Evolutionary conservation across 1,139 yeast genomes (phyloP).

Genomic region (Debaryomyces nepalensis): DNA sequence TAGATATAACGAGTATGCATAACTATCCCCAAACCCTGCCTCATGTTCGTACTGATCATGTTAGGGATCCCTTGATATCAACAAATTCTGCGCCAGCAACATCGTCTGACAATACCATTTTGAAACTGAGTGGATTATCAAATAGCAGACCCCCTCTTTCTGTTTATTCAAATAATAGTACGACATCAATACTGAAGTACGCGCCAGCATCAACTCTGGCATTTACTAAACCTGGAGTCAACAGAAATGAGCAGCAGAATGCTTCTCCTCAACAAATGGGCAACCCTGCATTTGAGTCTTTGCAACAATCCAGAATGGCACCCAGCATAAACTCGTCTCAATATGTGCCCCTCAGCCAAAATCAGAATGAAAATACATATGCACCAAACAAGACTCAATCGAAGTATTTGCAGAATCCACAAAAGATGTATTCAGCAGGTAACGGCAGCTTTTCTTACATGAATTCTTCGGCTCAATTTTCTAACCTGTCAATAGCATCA

Average conservation of each 20-base stretch:
- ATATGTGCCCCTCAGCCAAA: constrained; percentile 18
- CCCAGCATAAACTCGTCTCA: constrained; percentile 28
- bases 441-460: constrained; percentile 4
- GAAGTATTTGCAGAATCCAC: constrained; percentile 21
- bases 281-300: constrained; percentile 3
- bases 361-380: constrained; percentile 6
- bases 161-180: constrained; percentile 21
- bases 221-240: neutral
- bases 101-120: constrained; percentile 12
- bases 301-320: constrained; percentile 3
- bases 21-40: constrained; percentile 17
- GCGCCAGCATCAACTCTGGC: constrained; percentile 18
- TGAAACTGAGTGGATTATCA: constrained; percentile 6
- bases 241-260: constrained; percentile 4
- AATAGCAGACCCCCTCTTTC: constrained; percentile 20
- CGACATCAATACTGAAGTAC: constrained; percentile 24
- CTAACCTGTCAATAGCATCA: constrained; percentile 10
- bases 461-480: constrained; percentile 4
- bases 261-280: constrained; percentile 3
- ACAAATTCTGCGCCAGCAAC: constrained; percentile 15
- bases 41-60: constrained; percentile 11
- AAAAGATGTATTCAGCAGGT: constrained; percentile 13
- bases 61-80: constrained; percentile 7
- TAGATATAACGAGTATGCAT: constrained; percentile 40
- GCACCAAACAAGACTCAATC: constrained; percentile 20